Base-by-base conservation (phyloP, 306 rosid species). In the Trifolium fragiferum region DNA sequence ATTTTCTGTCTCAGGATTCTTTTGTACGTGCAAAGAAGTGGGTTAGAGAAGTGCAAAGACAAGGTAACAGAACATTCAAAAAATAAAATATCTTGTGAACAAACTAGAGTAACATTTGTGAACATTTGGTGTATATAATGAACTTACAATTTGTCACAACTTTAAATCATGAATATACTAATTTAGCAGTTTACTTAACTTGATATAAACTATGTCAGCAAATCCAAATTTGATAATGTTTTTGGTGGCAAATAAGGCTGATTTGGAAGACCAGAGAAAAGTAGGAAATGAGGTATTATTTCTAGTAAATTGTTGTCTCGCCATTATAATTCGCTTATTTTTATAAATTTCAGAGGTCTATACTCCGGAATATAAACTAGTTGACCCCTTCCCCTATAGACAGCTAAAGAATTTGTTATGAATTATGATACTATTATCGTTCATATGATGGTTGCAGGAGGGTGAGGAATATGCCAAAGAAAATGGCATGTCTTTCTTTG, bases 211-310 rank as follows among this genome's bases (percentile, higher is more conserved):
- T 25, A 32, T 79, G 30, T 68, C 90, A 92, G 97, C 89, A 72
- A 92, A 88, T 80, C 87, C 92, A 57, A 90, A 84, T 74, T 76
- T 92, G 82, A 77, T 80, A 43, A 84, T 90, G 90, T 85, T 87
- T 81, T 78, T 92, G 80, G 96, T 89, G 68, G 97, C 82, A 32
- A 92, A 92, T 87, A 92, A 92, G 88, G 93, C 88, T 77, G 93
- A 92, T 80, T 84, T 92, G 76, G 85, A 66, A 74, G 86, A 46
- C 2, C 83, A 85, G 73, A 90, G 96, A 84, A 64, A 87, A 81
- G 90, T 92, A 16, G 53, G 49, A 30, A 41, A 41, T 53, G 97
- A 92, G 97, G 97, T 90, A 85, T 57, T 57, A 2, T 47, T 68
- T 55, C 68, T 32, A 23, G 13, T 76, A 25, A 66, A 58, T 55